These are phyloP conservation scores for Rhizophagus sp. DNA, from an alignment of 192 early-diverging fungal species.

Conservation along the genomic window DNA sequence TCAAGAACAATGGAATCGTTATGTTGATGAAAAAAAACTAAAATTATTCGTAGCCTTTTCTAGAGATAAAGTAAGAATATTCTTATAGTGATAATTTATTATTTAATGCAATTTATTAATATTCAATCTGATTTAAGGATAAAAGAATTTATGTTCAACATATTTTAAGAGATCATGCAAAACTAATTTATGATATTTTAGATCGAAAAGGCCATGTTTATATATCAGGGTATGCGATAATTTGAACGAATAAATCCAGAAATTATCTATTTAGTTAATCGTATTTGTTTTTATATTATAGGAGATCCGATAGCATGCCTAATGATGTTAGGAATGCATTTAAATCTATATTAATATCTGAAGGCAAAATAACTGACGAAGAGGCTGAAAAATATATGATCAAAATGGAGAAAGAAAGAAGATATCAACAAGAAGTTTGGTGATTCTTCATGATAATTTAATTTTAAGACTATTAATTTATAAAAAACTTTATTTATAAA, in stretches of 20 bases:
- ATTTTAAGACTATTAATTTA: no score
- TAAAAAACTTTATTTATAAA: no score
- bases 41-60: conserved; percentile 81
- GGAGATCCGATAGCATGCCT: conserved; percentile 78
- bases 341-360: conserved; percentile 49
- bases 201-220: conserved; percentile 60
- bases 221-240: conserved; percentile 64
- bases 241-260: background rate
- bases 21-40: conserved; percentile 52
- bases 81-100: conserved; percentile 35
- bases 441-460: conserved; percentile 35
- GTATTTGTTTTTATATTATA: conserved; percentile 21
- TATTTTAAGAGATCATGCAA: conserved; percentile 56
- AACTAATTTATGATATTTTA: conserved; percentile 67
- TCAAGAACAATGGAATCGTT: conserved; percentile 60
- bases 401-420: conserved; percentile 61
- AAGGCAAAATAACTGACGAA: conserved; percentile 54
- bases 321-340: conserved; percentile 66
- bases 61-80: conserved; percentile 63
- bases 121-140: conserved; percentile 41
- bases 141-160: conserved; percentile 85
- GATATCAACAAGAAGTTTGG: conserved; percentile 92
- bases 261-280: background rate
- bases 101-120: background rate
- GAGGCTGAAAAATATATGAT: conserved; percentile 62